These are phyloP conservation scores for Crotalaria pallida DNA, from an alignment of 306 rosid genomes.

Conservation along the genomic window DNA sequence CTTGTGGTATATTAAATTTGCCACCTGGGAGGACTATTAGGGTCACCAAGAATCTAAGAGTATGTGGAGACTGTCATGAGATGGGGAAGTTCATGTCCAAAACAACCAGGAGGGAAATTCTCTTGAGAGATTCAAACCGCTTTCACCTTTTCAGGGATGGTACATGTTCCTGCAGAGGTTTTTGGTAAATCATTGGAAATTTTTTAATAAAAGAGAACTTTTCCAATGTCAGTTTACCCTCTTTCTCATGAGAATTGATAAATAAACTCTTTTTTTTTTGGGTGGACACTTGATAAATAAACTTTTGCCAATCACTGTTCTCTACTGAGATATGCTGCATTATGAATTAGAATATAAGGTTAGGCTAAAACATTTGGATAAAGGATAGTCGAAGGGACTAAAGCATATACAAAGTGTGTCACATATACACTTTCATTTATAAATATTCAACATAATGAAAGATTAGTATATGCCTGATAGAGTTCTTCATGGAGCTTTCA, in stretches of 20 bases:
- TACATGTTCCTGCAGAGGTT: conserved; percentile 33
- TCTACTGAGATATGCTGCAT: not conserved
- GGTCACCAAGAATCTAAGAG: conserved; percentile 28
- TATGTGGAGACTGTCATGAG: conserved; percentile 34
- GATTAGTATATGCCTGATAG: too few relatives aligned
- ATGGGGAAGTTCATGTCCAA: conserved; percentile 32
- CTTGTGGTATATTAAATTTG: conserved; percentile 36
- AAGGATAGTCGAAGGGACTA: too few relatives aligned
- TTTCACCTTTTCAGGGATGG: conserved; percentile 39
- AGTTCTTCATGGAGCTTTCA: too few relatives aligned
- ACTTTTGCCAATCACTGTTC: not conserved
- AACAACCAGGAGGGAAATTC: conserved; percentile 13
- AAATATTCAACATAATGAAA: too few relatives aligned
- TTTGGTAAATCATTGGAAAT: conserved; percentile 20
- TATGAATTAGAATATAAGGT: not conserved
- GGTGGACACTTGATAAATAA: not conserved
- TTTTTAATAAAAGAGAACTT: not conserved
- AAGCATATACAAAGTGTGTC: too few relatives aligned
- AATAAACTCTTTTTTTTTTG: not conserved
- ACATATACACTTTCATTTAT: too few relatives aligned
- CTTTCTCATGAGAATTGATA: not conserved
- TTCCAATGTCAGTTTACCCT: not conserved
- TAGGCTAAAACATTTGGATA: not conserved
- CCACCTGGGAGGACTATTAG: conserved; percentile 25
- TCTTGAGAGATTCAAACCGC: conserved; percentile 29